Evolutionary conservation across 2,329 filamentous ascomycete species (phyloP).

Genomic region (Ambrosiella beaveri): DNA sequence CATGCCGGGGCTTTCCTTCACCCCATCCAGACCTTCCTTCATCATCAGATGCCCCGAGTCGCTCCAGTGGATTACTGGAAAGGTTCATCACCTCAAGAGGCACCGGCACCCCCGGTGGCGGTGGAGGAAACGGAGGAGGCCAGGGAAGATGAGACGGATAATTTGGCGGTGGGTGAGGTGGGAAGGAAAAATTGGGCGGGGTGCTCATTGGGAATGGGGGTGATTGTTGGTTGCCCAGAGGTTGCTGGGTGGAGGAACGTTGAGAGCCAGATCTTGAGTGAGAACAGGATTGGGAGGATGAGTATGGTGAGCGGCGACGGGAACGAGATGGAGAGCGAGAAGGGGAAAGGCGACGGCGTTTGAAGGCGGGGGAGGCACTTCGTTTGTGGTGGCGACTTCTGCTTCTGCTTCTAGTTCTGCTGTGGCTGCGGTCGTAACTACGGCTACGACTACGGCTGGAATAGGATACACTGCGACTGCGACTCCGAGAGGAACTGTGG

Average conservation of each 20-base stretch:
- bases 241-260: constrained; percentile 19
- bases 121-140: constrained; percentile 24
- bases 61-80: too few species aligned
- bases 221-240: background rate
- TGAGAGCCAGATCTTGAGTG: constrained; percentile 13
- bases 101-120: constrained; percentile 16
- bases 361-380: constrained; percentile 2
- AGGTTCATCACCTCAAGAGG: background rate
- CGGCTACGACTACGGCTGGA: constrained; percentile 4
- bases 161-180: constrained; percentile 16
- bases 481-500: background rate
- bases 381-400: constrained; percentile 14
- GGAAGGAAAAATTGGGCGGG: constrained; percentile 7
- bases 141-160: constrained; percentile 13
- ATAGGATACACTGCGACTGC: background rate
- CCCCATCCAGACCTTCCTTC: too few species aligned
- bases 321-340: constrained; percentile 15
- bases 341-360: background rate
- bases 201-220: constrained; percentile 17
- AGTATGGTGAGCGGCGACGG: constrained; percentile 17
- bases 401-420: background rate
- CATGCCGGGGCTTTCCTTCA: too few species aligned
- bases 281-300: constrained; percentile 12
- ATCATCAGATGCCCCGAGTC: too few species aligned
- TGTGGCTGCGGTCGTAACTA: background rate